A percentile compares a stretch with the other conserved stretches of the same genome.
Evolutionary conservation across 345 rosid species (phyloP).

Genomic region (Linum lewisii): DNA sequence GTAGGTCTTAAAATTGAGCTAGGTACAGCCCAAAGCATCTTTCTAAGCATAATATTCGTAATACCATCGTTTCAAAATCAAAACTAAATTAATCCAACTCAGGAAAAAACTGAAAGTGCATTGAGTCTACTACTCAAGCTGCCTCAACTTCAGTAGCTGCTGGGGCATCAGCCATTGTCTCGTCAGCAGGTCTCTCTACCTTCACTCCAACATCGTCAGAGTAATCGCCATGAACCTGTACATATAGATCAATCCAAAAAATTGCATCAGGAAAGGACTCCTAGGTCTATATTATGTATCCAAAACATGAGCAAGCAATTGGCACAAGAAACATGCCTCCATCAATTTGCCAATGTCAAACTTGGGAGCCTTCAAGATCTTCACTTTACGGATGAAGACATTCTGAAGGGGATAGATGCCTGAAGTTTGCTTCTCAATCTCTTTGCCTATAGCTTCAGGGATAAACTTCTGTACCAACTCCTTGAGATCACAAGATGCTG

Average conservation of each 20-base stretch:
- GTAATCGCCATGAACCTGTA: constrained; percentile 24
- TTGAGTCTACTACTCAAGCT: constrained; percentile 9
- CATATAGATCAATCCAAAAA: neutral
- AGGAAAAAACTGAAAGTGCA: neutral
- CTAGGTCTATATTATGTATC: neutral
- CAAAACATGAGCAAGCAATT: neutral
- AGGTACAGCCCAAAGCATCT: too few relatives aligned
- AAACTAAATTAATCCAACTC: too few relatives aligned
- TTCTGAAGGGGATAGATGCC: constrained; percentile 20
- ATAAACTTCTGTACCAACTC: constrained; percentile 21
- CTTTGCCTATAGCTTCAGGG: constrained; percentile 20
- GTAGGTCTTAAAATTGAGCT: too few relatives aligned
- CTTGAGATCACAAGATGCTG: too few relatives aligned
- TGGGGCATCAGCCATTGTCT: constrained; percentile 15
- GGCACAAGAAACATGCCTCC: constrained; percentile 15
- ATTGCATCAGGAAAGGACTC: neutral
- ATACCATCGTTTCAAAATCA: too few relatives aligned
- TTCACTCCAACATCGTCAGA: constrained; percentile 22
- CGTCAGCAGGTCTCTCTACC: constrained; percentile 25
- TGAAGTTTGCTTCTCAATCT: constrained; percentile 22
- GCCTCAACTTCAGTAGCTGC: constrained; percentile 14
- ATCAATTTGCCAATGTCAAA: constrained; percentile 25
- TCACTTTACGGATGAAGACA: constrained; percentile 27
- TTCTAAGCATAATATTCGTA: too few relatives aligned
- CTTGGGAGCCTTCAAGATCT: constrained; percentile 26